A percentile compares a stretch with the other conserved stretches of the same genome.
phyloP scores from a whole-genome alignment of 371 early-diverging fungal species.

The Haplosporangium sp. region DNA sequence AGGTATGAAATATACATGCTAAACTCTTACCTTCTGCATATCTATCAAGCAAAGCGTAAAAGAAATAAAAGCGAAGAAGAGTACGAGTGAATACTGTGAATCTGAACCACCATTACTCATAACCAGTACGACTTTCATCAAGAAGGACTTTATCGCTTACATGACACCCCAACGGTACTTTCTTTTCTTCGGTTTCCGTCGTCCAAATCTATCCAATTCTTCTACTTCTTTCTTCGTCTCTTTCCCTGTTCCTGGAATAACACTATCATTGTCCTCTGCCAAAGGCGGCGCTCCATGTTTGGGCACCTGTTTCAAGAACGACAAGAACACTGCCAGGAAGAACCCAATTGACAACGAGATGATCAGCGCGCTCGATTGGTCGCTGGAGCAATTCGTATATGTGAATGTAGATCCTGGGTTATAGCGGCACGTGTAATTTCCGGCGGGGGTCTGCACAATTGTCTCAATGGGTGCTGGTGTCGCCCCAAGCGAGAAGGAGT shows the following conservation, averaged over 20 bases:
- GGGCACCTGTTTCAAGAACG: conserved; percentile 50
- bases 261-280: conserved; percentile 3
- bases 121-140: not conserved
- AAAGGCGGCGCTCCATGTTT: conserved; percentile 30
- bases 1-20: not conserved
- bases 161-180: conserved; percentile 37
- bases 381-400: conserved; percentile 27
- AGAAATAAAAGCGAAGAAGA: not conserved
- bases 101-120: not conserved
- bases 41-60: conserved; percentile 1
- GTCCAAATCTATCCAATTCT: not conserved
- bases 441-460: conserved; percentile 21
- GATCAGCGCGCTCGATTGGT: conserved; percentile 34
- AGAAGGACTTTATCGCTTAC: conserved; percentile 15
- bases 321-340: conserved; percentile 45
- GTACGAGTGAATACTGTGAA: not conserved
- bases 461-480: conserved; percentile 34
- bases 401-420: conserved; percentile 26
- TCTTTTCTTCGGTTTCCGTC: conserved; percentile 1
- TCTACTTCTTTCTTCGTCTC: not conserved
- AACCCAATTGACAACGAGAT: conserved; percentile 48
- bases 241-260: conserved; percentile 4
- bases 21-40: conserved; percentile 30
- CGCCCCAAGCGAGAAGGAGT: conserved; percentile 45
- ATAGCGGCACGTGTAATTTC: conserved; percentile 39